These are phyloP conservation scores for Pythium vanterpoolii DNA, from an alignment of 352 stramenopile species.

Conservation along the genomic window DNA sequence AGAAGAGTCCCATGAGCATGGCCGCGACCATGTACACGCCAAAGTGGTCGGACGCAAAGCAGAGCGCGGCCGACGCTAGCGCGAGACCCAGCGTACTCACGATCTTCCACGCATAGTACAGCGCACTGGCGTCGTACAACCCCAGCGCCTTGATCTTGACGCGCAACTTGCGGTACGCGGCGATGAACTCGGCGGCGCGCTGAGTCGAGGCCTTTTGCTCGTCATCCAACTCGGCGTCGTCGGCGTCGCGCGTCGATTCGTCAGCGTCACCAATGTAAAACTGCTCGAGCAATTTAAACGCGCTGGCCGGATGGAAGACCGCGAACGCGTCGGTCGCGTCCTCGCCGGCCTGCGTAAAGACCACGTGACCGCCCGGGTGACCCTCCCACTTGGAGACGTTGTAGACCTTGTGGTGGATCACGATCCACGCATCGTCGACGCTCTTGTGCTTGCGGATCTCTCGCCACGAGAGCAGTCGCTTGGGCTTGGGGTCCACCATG, in stretches of 20 bases:
- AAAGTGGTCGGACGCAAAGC: conserved; percentile 78
- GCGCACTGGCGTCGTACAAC: conserved; percentile 90
- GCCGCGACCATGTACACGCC: conserved; percentile 91
- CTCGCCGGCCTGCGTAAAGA: conserved; percentile 97
- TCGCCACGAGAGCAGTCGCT: conserved; percentile 69
- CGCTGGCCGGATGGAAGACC: conserved; percentile 94
- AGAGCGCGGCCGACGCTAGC: conserved; percentile 81
- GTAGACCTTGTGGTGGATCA: conserved; percentile 91
- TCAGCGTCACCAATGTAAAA: conserved; percentile 98
- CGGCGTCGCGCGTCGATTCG: conserved; percentile 39
- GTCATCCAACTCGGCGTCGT: conserved; percentile 36
- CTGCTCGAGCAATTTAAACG: conserved; percentile 93
- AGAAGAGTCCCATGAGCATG: conserved; percentile 95
- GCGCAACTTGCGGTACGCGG: conserved; percentile 94
- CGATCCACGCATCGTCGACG: conserved; percentile 80
- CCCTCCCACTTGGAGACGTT: conserved; percentile 85
- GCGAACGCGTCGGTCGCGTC: conserved; percentile 99
- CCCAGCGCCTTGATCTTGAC: conserved; percentile 94
- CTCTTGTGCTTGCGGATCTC: conserved; percentile 78
- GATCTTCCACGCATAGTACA: conserved; percentile 96
- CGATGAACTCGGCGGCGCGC: conserved; percentile 92
- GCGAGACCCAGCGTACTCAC: conserved; percentile 91
- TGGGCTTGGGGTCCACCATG: conserved; percentile 71
- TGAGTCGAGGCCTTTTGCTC: conserved; percentile 41
- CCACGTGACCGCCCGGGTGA: conserved; percentile 89